phyloP scores from a whole-genome alignment of 2,329 filamentous ascomycete species.

The Fusarium sp. region DNA sequence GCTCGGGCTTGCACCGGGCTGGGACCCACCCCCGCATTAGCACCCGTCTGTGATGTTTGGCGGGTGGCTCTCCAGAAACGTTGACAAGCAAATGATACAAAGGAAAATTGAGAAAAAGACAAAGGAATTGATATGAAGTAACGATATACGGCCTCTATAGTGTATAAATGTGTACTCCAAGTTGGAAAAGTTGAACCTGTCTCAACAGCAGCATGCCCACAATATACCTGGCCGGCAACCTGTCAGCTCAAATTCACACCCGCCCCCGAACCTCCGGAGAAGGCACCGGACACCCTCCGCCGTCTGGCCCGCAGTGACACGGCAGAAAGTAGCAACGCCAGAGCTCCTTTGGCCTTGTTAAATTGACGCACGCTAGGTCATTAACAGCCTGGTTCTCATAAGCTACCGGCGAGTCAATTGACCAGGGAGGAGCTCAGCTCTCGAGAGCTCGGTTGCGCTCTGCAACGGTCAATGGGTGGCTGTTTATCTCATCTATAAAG shows the following conservation, averaged over 20 bases:
- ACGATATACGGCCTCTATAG: fast-evolving
- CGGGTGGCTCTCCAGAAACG: neutral
- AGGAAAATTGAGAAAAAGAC: fast-evolving
- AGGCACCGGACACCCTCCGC: slow-evolving; percentile 13
- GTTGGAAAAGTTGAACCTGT: neutral
- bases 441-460: slow-evolving; percentile 13
- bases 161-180: no score
- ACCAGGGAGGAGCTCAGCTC: neutral
- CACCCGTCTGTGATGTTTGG: neutral
- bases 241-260: slow-evolving; percentile 26
- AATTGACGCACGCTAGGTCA: slow-evolving; percentile 39
- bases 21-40: slow-evolving; percentile 29
- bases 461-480: slow-evolving; percentile 3
- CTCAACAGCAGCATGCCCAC: neutral
- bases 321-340: slow-evolving; percentile 6
- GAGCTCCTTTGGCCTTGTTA: slow-evolving; percentile 23
- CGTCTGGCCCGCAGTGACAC: slow-evolving; percentile 14
- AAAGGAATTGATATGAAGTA: neutral
- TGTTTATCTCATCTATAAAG: slow-evolving; percentile 31
- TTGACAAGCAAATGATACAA: neutral
- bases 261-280: slow-evolving; percentile 28
- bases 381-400: slow-evolving; percentile 15
- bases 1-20: slow-evolving; percentile 12
- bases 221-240: slow-evolving; percentile 23
- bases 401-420: slow-evolving; percentile 10